A percentile compares a stretch with the other conserved stretches of the same genome.
Conservation (phyloP, 1,139 yeast species). For the Lodderomyces oxycetoniae region DNA sequence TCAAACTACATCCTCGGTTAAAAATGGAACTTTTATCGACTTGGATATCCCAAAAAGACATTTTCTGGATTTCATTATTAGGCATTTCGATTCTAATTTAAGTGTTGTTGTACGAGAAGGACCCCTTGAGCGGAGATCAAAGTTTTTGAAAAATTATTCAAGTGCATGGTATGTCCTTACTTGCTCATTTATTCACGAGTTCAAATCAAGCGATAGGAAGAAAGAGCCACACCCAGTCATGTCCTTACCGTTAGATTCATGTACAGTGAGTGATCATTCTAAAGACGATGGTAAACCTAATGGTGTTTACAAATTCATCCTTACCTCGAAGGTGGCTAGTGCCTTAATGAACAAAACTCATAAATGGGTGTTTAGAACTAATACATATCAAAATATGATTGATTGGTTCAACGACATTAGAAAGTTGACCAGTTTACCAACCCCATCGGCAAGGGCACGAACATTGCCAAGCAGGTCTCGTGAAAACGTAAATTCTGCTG, state of each 20-base stretch:
- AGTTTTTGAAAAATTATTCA: conserved; percentile 82
- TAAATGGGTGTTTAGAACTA: conserved; percentile 90
- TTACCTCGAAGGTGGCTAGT: conserved; percentile 64
- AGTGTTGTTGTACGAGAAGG: conserved; percentile 75
- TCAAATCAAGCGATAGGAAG: conserved; percentile 76
- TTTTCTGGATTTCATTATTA: conserved; percentile 57
- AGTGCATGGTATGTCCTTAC: conserved; percentile 90
- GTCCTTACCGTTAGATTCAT: conserved; percentile 78
- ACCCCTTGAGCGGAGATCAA: conserved; percentile 80
- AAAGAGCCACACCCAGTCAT: conserved; percentile 83
- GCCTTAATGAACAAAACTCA: conserved; percentile 73
- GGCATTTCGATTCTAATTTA: conserved; percentile 65
- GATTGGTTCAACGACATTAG: conserved; percentile 81
- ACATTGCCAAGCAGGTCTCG: conserved; percentile 11
- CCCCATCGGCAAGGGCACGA: conserved; percentile 48
- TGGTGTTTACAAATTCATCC: conserved; percentile 70
- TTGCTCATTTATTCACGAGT: conserved; percentile 83
- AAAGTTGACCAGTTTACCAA: conserved; percentile 53
- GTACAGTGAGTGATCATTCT: conserved; percentile 78
- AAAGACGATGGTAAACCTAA: conserved; percentile 60
- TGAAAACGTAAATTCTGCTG: conserved; percentile 11
- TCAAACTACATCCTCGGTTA: conserved; percentile 21
- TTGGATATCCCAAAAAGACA: conserved; percentile 68
- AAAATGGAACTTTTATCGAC: conserved; percentile 64
- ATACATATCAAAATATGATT: conserved; percentile 71